phyloP scores from a whole-genome alignment of 2,329 filamentous ascomycete species.

The Alternaria atra region DNA sequence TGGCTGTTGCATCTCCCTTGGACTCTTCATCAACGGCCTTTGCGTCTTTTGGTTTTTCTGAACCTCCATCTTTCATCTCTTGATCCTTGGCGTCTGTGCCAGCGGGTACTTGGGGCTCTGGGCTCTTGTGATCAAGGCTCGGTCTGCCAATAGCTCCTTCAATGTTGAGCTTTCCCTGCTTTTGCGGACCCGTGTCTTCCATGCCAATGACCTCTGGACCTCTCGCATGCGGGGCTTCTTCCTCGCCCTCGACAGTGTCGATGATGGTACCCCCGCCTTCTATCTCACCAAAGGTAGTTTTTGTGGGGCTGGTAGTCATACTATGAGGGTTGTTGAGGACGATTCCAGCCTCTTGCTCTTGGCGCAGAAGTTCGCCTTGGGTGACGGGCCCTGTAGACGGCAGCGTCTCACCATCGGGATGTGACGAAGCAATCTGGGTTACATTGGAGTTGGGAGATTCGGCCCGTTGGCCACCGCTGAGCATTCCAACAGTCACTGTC shows the following conservation, averaged over 20 bases:
- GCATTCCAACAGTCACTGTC: slow-evolving; percentile 78
- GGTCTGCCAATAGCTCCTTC: slow-evolving; percentile 50
- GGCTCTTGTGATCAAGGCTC: slow-evolving; percentile 44
- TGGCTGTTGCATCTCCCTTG: background rate
- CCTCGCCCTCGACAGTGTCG: slow-evolving; percentile 55
- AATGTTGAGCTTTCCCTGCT: slow-evolving; percentile 60
- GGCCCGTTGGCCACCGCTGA: slow-evolving; percentile 24
- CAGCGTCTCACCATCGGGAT: slow-evolving; percentile 49
- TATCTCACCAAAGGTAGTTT: slow-evolving; percentile 37
- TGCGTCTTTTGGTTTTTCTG: background rate
- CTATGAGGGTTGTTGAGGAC: slow-evolving; percentile 65
- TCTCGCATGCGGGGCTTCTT: slow-evolving; percentile 77
- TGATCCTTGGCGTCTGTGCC: slow-evolving; percentile 27
- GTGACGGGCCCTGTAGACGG: slow-evolving; percentile 58
- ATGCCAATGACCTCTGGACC: slow-evolving; percentile 87
- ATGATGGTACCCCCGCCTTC: slow-evolving; percentile 43
- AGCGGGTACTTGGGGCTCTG: slow-evolving; percentile 19
- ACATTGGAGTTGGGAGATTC: slow-evolving; percentile 19
- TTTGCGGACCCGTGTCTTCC: slow-evolving; percentile 84
- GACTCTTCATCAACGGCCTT: background rate
- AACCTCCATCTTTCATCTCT: slow-evolving; percentile 29
- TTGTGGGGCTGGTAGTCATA: slow-evolving; percentile 36
- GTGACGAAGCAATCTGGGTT: slow-evolving; percentile 44
- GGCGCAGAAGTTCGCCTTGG: slow-evolving; percentile 84
- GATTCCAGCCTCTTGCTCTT: slow-evolving; percentile 84